phyloP scores from a whole-genome alignment of 2,329 filamentous ascomycete species.

The Monascus ruber region DNA sequence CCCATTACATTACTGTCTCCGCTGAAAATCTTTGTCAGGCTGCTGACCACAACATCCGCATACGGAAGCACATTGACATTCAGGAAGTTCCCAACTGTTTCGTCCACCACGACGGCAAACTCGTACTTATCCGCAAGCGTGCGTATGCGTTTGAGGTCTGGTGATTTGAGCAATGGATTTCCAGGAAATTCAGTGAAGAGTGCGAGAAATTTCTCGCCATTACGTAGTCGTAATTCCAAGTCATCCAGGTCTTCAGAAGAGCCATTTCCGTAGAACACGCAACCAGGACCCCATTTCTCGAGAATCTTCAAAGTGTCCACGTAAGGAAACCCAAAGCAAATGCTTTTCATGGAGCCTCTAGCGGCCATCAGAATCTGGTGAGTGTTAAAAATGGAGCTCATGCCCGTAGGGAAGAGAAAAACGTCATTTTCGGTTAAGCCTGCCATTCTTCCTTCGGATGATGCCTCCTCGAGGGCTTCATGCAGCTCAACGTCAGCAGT shows the following conservation, averaged over 20 bases:
- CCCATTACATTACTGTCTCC: slow-evolving; percentile 99
- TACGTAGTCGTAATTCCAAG: slow-evolving; percentile 58
- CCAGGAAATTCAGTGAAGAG: slow-evolving; percentile 93
- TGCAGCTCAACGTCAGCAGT: slow-evolving; percentile 58
- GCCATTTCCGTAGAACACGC: slow-evolving; percentile 74
- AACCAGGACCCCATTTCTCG: slow-evolving; percentile 86
- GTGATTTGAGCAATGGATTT: slow-evolving; percentile 78
- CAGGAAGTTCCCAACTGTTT: slow-evolving; percentile 92
- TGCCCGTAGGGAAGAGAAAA: slow-evolving; percentile 77
- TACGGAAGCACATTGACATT: slow-evolving; percentile 87
- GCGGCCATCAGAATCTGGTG: slow-evolving; percentile 62
- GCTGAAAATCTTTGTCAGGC: slow-evolving; percentile 92
- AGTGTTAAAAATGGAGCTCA: slow-evolving; percentile 88
- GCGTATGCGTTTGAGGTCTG: slow-evolving; percentile 73
- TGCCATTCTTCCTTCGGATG: slow-evolving; percentile 23
- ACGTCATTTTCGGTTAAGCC: slow-evolving; percentile 76
- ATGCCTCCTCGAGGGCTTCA: slow-evolving; percentile 41
- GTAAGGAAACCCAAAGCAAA: slow-evolving; percentile 95
- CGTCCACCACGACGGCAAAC: slow-evolving; percentile 85
- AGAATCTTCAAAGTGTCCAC: slow-evolving; percentile 93
- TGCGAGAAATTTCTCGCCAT: slow-evolving; percentile 65
- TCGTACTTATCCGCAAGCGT: slow-evolving; percentile 68
- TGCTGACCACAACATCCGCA: slow-evolving; percentile 87
- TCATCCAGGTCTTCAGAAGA: slow-evolving; percentile 70
- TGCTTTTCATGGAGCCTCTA: slow-evolving; percentile 57